Conservation (phyloP, 768 basidiomycete species). For the Phallus indusiatus region DNA sequence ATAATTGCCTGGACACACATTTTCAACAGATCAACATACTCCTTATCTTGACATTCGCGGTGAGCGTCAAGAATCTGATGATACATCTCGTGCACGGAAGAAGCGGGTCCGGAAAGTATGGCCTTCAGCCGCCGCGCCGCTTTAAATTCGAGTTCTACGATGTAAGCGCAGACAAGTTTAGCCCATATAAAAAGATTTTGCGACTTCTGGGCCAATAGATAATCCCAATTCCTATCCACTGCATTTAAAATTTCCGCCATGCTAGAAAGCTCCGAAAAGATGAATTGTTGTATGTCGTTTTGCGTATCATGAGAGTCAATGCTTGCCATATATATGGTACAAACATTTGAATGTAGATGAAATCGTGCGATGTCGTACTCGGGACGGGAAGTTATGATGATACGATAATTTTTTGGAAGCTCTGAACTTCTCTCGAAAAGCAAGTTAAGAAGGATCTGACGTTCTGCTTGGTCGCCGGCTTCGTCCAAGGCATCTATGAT, state of each 20-base stretch:
- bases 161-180: neutral
- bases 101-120: neutral
- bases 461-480: constrained; percentile 1
- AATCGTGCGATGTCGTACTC: too few relatives aligned
- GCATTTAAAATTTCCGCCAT: neutral
- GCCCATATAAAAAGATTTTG: neutral
- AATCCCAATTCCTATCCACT: neutral
- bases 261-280: neutral
- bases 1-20: neutral
- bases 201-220: neutral
- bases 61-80: neutral
- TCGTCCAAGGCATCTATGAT: constrained; percentile 28
- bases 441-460: neutral
- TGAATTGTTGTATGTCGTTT: neutral
- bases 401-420: neutral
- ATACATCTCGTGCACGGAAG: neutral
- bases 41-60: neutral
- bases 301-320: neutral
- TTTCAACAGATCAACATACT: neutral
- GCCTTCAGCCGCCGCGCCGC: neutral
- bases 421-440: neutral
- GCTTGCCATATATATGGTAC: neutral
- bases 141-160: too few relatives aligned
- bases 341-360: too few relatives aligned
- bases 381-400: neutral